Percentiles rank a stretch among this genome's conserved stretches.
These are phyloP conservation scores for Trichoderma koningii DNA, from an alignment of 2,329 filamentous ascomycete genomes.

Conservation along the genomic window DNA sequence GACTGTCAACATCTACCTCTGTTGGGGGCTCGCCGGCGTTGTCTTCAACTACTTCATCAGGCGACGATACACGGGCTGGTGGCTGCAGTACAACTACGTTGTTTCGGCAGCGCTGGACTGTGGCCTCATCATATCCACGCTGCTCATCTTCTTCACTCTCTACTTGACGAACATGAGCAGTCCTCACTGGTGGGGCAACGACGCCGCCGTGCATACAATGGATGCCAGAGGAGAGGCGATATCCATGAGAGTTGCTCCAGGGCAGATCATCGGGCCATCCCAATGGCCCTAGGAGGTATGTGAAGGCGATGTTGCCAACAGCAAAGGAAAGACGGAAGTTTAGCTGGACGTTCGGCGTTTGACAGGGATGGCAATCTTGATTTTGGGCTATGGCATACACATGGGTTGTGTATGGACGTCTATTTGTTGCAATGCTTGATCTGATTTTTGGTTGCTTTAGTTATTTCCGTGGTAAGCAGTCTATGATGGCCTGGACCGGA, in stretches of 20 bases:
- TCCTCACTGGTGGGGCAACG: conserved; percentile 66
- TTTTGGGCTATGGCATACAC: background rate
- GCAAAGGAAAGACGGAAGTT: conserved; percentile 6
- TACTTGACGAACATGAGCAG: conserved; percentile 58
- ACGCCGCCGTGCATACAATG: conserved; percentile 48
- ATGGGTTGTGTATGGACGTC: background rate
- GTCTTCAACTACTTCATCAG: conserved; percentile 70
- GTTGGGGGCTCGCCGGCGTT: conserved; percentile 68
- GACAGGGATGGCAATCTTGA: background rate
- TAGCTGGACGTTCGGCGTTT: conserved; percentile 24
- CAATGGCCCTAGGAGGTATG: conserved; percentile 42
- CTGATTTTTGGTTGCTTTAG: background rate
- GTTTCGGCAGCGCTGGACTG: conserved; percentile 71
- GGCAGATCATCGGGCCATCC: conserved; percentile 55
- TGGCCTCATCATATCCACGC: conserved; percentile 65
- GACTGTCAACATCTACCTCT: conserved; percentile 69
- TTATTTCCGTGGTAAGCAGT: background rate
- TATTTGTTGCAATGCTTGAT: background rate
- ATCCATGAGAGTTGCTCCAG: conserved; percentile 44
- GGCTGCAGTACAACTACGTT: conserved; percentile 77
- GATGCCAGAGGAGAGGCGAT: conserved; percentile 50
- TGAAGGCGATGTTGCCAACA: background rate
- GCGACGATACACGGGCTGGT: conserved; percentile 69
- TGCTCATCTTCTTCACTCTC: conserved; percentile 70
- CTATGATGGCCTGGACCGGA: background rate